Percentiles rank a stretch among this genome's conserved stretches.
phyloP scores from a whole-genome alignment of 169 alveolate species.

The Ichthyophthirius multifiliis region DNA sequence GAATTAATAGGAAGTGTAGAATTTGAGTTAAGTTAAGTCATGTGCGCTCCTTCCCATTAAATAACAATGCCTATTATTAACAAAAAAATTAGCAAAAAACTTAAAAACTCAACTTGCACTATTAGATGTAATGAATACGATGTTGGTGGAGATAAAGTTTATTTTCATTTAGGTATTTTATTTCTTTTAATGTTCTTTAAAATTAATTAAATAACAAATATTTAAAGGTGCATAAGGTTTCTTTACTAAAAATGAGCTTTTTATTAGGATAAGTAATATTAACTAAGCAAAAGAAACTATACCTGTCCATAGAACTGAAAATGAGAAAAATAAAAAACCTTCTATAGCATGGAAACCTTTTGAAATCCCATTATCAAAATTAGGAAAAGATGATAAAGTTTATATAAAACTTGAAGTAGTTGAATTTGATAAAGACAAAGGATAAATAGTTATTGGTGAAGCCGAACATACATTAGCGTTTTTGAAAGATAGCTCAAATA shows the following conservation, averaged over 20 bases:
- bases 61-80: slow-evolving; percentile 2
- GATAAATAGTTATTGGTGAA: slow-evolving; percentile 32
- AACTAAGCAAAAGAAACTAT: slow-evolving; percentile 13
- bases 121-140: slow-evolving; percentile 44
- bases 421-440: slow-evolving; percentile 30
- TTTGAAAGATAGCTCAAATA: slow-evolving; percentile 25
- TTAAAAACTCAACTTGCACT: slow-evolving; percentile 4
- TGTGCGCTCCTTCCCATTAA: slow-evolving; percentile 24
- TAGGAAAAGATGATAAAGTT: slow-evolving; percentile 34
- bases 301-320: slow-evolving; percentile 30
- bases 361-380: slow-evolving; percentile 23
- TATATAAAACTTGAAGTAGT: slow-evolving; percentile 34
- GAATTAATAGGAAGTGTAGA: slow-evolving; percentile 34
- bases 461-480: slow-evolving; percentile 37
- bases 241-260: slow-evolving; percentile 21
- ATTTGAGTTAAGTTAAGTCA: slow-evolving; percentile 24
- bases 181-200: not conserved
- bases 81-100: slow-evolving; percentile 7
- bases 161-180: slow-evolving; percentile 18
- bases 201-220: not conserved
- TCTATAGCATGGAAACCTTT: slow-evolving; percentile 12
- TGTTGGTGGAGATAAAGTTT: slow-evolving; percentile 34
- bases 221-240: not conserved
- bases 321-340: slow-evolving; percentile 17
- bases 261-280: slow-evolving; percentile 12